phyloP scores from a whole-genome alignment of 352 stramenopile species.

The Phytopythium cucurbitacearum region DNA sequence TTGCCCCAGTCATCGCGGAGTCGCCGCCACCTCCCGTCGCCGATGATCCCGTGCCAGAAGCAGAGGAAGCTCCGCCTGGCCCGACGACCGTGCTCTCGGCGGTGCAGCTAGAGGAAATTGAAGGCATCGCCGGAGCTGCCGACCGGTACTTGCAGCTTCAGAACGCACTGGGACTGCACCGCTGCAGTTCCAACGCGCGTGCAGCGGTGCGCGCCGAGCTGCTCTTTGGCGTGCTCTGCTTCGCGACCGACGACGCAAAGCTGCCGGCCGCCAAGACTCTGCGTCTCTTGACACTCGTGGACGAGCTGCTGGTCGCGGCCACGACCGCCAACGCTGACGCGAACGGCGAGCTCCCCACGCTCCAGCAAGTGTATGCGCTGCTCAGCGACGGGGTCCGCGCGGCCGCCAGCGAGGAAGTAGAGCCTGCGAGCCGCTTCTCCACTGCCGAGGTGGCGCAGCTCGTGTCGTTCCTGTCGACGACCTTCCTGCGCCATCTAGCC shows the following conservation, averaged over 20 bases:
- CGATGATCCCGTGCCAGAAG: too few relatives aligned
- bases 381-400: constrained; percentile 6
- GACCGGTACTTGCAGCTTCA: constrained; percentile 32
- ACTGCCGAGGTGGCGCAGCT: constrained; percentile 41
- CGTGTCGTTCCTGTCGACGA: constrained; percentile 64
- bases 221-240: constrained; percentile 61
- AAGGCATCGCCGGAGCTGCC: constrained; percentile 10
- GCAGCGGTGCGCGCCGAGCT: constrained; percentile 55
- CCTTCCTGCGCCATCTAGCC: constrained; percentile 62
- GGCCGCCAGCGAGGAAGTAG: neutral
- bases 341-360: constrained; percentile 13
- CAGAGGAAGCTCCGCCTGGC: constrained; percentile 5
- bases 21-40: constrained; percentile 4
- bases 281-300: constrained; percentile 38
- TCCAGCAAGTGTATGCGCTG: constrained; percentile 21
- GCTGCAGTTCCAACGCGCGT: constrained; percentile 47
- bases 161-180: constrained; percentile 33
- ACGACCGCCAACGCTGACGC: constrained; percentile 5
- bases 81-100: constrained; percentile 23
- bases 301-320: constrained; percentile 22
- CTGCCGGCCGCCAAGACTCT: constrained; percentile 32
- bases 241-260: constrained; percentile 42
- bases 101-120: constrained; percentile 27
- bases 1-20: constrained; percentile 8
- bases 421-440: constrained; percentile 15